These are phyloP conservation scores for Martiniozyma asiatica DNA, from an alignment of 1,139 yeast genomes.

Conservation along the genomic window DNA sequence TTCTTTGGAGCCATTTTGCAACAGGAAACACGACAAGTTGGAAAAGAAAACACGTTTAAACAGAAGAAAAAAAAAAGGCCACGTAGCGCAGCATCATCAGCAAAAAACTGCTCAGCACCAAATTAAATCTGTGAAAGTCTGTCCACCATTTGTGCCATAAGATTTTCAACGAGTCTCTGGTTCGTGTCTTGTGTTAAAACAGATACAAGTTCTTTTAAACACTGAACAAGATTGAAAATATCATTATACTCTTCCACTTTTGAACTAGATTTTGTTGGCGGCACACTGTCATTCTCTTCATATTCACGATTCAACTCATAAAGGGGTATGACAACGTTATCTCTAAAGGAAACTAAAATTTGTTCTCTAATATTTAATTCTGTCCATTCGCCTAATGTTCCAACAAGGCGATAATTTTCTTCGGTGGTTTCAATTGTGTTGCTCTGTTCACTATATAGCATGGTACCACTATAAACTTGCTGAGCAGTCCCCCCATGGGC, in stretches of 20 bases:
- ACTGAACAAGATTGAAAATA: conserved; percentile 25
- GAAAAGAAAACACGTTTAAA: neutral
- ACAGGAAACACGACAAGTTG: too few relatives aligned
- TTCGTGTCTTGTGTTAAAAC: conserved; percentile 39
- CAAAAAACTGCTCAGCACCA: neutral
- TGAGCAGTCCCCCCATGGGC: too few relatives aligned
- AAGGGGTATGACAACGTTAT: conserved; percentile 35
- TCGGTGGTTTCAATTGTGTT: neutral
- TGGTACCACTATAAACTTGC: conserved; percentile 8
- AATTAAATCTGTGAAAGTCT: conserved; percentile 3
- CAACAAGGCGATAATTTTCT: conserved; percentile 5
- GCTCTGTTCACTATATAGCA: conserved; percentile 7
- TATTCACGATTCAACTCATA: conserved; percentile 27
- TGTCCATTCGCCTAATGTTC: conserved; percentile 11
- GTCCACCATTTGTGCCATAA: conserved; percentile 21
- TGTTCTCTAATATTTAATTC: conserved; percentile 14
- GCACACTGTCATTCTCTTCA: conserved; percentile 14
- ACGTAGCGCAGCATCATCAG: conserved; percentile 3
- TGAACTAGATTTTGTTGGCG: too few relatives aligned
- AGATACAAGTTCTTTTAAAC: conserved; percentile 41
- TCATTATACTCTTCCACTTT: conserved; percentile 4
- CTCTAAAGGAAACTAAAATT: conserved; percentile 33
- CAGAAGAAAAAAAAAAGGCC: conserved; percentile 1
- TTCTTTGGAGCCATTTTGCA: conserved; percentile 19
- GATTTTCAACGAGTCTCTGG: conserved; percentile 39